Conservation (phyloP, 345 rosid species). For the Citrus australasica region DNA sequence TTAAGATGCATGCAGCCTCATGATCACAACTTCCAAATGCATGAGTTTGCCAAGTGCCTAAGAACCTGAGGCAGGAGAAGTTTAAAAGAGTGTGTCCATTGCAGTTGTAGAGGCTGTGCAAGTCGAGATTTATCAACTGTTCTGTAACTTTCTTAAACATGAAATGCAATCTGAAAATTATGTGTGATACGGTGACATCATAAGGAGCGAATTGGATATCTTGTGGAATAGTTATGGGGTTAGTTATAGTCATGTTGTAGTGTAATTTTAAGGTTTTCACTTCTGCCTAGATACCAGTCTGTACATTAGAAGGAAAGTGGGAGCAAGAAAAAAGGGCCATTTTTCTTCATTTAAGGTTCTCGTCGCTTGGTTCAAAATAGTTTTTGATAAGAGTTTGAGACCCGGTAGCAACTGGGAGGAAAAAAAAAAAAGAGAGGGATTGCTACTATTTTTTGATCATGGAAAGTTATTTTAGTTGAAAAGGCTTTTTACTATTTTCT, state of each 20-base stretch:
- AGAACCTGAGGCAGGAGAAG: conserved; percentile 79
- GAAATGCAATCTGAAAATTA: neutral
- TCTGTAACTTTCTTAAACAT: neutral
- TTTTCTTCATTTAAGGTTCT: neutral
- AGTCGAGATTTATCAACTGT: conserved; percentile 53
- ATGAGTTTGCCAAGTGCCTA: conserved; percentile 77
- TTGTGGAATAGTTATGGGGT: neutral
- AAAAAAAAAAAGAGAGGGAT: no score
- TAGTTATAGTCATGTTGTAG: no score
- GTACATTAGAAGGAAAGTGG: neutral
- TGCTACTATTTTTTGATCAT: no score
- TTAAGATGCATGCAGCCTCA: conserved; percentile 79
- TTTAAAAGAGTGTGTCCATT: conserved; percentile 73
- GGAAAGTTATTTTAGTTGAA: no score
- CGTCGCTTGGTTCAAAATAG: no score
- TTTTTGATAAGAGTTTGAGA: no score
- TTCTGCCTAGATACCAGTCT: neutral
- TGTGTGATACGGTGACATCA: neutral
- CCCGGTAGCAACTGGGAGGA: no score
- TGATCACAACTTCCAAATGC: conserved; percentile 84
- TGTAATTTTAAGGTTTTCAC: neutral
- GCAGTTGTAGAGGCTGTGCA: conserved; percentile 82
- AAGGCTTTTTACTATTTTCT: no score
- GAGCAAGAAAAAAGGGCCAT: neutral
- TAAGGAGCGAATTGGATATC: neutral